Base-by-base conservation (phyloP, 331 rosid species). In the Malus hybrid region DNA sequence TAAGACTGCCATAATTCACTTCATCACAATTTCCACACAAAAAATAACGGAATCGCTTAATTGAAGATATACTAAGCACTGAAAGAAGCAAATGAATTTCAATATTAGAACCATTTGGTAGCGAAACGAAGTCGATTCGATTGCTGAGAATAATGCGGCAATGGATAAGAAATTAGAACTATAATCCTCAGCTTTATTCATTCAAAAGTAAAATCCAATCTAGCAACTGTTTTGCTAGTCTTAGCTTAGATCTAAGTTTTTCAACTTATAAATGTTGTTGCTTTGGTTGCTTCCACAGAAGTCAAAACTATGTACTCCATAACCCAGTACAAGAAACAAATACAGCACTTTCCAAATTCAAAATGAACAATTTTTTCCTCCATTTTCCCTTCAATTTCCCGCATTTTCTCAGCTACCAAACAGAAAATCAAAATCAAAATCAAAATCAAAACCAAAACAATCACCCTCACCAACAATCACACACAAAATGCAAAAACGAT, bases 381-480 rank as follows among this genome's bases (percentile, higher is more conserved):
- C 55, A 1, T 20, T 65, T 65, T 78, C 65, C 67, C 7, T 15
- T 64, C 67, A 55, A 70, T 39, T 70, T 28, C 68, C 68, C 5
- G 18, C 42, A 46, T 73, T 80, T 71, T 53, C 73, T 53, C 44
- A 26, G 68, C 62, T 26, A 63, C 52, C 66, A 53, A 75, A 66
- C 80, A 71, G 10, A 19, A 53, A 26, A 7, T 19, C 58, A 48
- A 9, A 20, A 52, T 3, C 5, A 26, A 7, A 69, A 65, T 33
- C 20, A 28, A 22, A 48, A 75, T 0, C 15, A 63, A n/a, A 34
- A 73, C 1, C 68, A 48, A 32, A 39, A 34, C 18, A 32, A n/a
- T 14, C 7, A 48, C 18, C 55, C 55, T 5, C 55, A 74, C 13
- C 8, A 77, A 72, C 14, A 42, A 75, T 32, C 10, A 15, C 6